Conservation (phyloP, 2,329 filamentous ascomycete genomes). For the Ilyonectria robusta region DNA sequence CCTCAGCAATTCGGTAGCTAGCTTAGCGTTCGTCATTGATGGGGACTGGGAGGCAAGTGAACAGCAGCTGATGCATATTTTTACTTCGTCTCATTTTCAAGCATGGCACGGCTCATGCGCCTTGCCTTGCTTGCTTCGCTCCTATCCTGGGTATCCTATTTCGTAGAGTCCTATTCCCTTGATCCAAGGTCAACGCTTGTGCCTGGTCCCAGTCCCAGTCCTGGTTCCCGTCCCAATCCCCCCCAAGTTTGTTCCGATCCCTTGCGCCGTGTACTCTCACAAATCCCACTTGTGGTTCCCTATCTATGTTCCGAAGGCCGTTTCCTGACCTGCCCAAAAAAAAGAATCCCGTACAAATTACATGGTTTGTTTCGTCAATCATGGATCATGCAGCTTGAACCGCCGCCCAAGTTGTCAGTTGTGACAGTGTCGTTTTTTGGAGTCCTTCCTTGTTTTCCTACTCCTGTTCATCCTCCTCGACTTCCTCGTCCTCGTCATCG, state of each 20-base stretch:
- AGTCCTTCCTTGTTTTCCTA: constrained; percentile 24
- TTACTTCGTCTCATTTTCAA: constrained; percentile 12
- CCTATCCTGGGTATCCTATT: constrained; percentile 43
- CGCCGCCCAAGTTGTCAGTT: constrained; percentile 6
- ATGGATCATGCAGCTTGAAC: constrained; percentile 22
- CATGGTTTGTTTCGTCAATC: constrained; percentile 40
- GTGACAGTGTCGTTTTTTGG: neutral
- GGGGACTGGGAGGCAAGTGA: neutral
- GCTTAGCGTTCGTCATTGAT: neutral
- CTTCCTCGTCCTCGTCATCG: constrained; percentile 60
- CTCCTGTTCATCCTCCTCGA: constrained; percentile 57
- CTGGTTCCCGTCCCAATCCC: constrained; percentile 18
- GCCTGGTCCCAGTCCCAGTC: constrained; percentile 18
- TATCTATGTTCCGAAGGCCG: constrained; percentile 8
- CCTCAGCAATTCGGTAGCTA: neutral
- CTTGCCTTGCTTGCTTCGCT: constrained; percentile 23
- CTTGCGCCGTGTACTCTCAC: constrained; percentile 32
- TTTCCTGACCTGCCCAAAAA: constrained; percentile 22
- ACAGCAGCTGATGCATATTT: neutral
- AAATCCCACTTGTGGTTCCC: constrained; percentile 21
- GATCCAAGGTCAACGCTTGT: constrained; percentile 34
- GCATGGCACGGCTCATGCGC: constrained; percentile 25
- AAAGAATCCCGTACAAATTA: constrained; percentile 33
- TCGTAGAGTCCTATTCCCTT: constrained; percentile 34
- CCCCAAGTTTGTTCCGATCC: constrained; percentile 24